Percentiles rank a stretch among this genome's conserved stretches.
Conservation (phyloP, 352 stramenopile species). For the Blastocystis sp. region DNA sequence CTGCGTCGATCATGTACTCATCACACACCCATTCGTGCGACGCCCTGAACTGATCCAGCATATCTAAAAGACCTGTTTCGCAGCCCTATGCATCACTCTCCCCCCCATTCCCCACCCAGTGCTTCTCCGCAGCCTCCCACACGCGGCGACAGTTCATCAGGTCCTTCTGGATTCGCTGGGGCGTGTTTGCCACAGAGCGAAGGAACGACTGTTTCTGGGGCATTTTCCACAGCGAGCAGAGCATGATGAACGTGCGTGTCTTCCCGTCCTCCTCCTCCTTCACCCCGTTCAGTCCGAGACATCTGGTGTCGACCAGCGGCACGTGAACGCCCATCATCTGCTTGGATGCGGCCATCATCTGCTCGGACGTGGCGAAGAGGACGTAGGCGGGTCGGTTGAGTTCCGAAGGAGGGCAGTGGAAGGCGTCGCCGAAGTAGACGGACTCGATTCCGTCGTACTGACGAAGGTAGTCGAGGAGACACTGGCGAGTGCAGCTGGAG, state of each 20-base stretch:
- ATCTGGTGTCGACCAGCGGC: background rate
- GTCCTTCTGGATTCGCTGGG: background rate
- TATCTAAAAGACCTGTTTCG: background rate
- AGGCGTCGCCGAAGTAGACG: slow-evolving; percentile 35
- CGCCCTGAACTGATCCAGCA: background rate
- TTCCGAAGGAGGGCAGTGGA: slow-evolving; percentile 25
- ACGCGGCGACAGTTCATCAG: background rate
- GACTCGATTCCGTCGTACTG: background rate
- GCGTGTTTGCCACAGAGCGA: background rate
- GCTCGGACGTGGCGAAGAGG: background rate
- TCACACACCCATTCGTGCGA: background rate
- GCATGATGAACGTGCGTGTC: background rate
- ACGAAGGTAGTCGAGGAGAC: background rate
- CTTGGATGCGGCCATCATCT: background rate
- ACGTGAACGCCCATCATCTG: slow-evolving; percentile 28
- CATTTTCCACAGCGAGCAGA: slow-evolving; percentile 6
- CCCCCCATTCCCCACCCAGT: background rate
- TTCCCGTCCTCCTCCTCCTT: background rate
- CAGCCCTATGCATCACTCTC: background rate
- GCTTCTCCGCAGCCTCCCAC: background rate
- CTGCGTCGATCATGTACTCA: background rate
- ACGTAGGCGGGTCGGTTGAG: slow-evolving; percentile 25
- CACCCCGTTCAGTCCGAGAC: background rate
- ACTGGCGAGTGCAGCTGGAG: background rate
- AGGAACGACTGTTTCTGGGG: background rate